Base-by-base conservation (phyloP, 352 stramenopile species). In the Pythium rishiriense region DNA sequence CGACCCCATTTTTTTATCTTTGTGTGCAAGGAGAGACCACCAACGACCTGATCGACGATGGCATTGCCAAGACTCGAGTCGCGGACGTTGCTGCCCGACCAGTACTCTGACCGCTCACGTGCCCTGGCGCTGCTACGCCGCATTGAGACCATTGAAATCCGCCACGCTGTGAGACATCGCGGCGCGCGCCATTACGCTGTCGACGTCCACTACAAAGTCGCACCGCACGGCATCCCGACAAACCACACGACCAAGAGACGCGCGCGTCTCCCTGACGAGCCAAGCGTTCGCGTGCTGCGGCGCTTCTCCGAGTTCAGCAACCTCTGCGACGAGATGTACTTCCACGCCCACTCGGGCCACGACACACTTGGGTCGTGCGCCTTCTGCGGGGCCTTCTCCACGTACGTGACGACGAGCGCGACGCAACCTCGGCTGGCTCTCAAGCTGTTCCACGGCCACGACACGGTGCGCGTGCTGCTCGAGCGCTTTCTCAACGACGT, bases 241-340 rank as follows among this genome's bases (percentile, higher is more conserved):
- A 47, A 22, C 12, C 14, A 26, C 15, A 42, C 22, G 15, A 54
- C 2, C 17, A 50, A 41, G 9, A 15, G 19, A 6, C 21, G 31
- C 33, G 33, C 33, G 1, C 25, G 15, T 14, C 46, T 31, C 48
- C 12, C 19, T 37, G 25, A 7, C n/a, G 7, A 24, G 0, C 58
- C 58, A 1, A 52, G 52, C 22, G 31, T 37, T 9, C 37, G 37
- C 11, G 42, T 68, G 12, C 52, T 60, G 14, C 43, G 51, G 15
- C 52, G 61, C 39, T 68, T 68, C 52, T 68, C 51, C 53, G 61
- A 68, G 31, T 68, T 68, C 37, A 55, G 21, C 51, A 62, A 68
- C 33, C 21, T 68, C 17, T 58, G 43, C 25, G 26, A 62, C 46
- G 60, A 67, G 60, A 60, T 67, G 49, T 67, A 67, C 28, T 67